phyloP scores from a whole-genome alignment of 495 filamentous ascomycete species.

The Talaromyces wortmannii region DNA sequence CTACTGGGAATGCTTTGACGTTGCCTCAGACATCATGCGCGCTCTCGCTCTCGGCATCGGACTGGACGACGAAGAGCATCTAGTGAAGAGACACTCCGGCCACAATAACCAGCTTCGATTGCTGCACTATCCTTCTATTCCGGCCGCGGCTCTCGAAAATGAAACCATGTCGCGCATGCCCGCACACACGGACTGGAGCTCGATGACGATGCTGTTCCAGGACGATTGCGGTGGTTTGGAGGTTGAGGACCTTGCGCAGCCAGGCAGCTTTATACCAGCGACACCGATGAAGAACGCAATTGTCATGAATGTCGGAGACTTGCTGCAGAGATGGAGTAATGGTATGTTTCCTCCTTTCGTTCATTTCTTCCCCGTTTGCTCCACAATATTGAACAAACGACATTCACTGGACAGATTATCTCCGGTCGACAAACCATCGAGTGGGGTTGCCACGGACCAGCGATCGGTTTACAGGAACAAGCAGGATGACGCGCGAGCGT shows the following conservation, averaged over 20 bases:
- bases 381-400: neutral
- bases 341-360: slow-evolving; percentile 16
- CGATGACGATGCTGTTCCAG: slow-evolving; percentile 44
- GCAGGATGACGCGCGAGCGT: slow-evolving; percentile 41
- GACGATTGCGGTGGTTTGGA: slow-evolving; percentile 46
- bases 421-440: slow-evolving; percentile 50
- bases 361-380: neutral
- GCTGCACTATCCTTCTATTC: slow-evolving; percentile 58
- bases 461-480: slow-evolving; percentile 24
- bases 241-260: slow-evolving; percentile 46
- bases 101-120: slow-evolving; percentile 57
- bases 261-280: slow-evolving; percentile 46
- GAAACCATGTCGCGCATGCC: slow-evolving; percentile 44
- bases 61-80: slow-evolving; percentile 40
- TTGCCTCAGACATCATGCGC: slow-evolving; percentile 38
- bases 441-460: slow-evolving; percentile 36
- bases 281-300: slow-evolving; percentile 42
- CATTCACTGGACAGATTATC: slow-evolving; percentile 24
- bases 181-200: slow-evolving; percentile 46
- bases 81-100: slow-evolving; percentile 46
- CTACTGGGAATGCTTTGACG: slow-evolving; percentile 44
- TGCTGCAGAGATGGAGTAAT: slow-evolving; percentile 57
- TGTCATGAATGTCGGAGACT: slow-evolving; percentile 54
- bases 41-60: slow-evolving; percentile 41
- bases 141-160: slow-evolving; percentile 35